phyloP scores from a whole-genome alignment of 176 grass and related monocot genomes.

The Hordeum marinum region DNA sequence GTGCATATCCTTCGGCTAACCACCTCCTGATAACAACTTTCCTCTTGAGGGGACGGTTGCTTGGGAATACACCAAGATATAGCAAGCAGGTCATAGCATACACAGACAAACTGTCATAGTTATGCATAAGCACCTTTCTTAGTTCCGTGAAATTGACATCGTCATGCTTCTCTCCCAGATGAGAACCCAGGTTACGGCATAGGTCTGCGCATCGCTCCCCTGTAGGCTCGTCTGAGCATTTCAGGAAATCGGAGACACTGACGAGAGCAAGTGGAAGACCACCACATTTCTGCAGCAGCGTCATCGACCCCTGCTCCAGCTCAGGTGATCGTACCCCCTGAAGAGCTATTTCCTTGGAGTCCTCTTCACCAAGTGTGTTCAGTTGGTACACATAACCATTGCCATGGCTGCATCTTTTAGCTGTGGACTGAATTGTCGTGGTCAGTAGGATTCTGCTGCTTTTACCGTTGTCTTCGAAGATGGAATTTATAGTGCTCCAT shows the following conservation, averaged over 20 bases:
- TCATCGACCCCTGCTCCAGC: not conserved
- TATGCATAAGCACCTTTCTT: conserved; percentile 14
- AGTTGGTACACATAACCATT: conserved; percentile 25
- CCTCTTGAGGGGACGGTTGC: conserved; percentile 14
- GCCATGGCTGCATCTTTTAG: not conserved
- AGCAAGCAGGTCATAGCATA: conserved; percentile 23
- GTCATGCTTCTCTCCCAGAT: conserved; percentile 17
- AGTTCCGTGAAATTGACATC: conserved; percentile 8
- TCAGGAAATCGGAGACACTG: conserved; percentile 15
- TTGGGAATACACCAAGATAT: conserved; percentile 23
- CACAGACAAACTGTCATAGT: conserved; percentile 15
- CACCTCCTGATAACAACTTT: conserved; percentile 24
- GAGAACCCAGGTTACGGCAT: conserved; percentile 22
- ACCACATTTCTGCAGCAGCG: conserved; percentile 23
- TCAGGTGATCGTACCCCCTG: not conserved
- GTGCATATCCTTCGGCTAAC: conserved; percentile 39
- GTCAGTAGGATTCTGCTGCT: conserved; percentile 36
- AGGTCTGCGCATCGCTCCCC: conserved; percentile 12
- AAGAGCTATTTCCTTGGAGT: conserved; percentile 33
- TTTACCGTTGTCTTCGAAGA: not conserved
- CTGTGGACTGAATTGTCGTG: not conserved
- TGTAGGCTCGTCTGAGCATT: not conserved
- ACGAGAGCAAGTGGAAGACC: conserved; percentile 32
- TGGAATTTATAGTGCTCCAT: not conserved
- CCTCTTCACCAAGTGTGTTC: conserved; percentile 13